Evolutionary conservation across 2,329 filamentous ascomycete genomes (phyloP).

Genomic region (Boeremia lycopersici): DNA sequence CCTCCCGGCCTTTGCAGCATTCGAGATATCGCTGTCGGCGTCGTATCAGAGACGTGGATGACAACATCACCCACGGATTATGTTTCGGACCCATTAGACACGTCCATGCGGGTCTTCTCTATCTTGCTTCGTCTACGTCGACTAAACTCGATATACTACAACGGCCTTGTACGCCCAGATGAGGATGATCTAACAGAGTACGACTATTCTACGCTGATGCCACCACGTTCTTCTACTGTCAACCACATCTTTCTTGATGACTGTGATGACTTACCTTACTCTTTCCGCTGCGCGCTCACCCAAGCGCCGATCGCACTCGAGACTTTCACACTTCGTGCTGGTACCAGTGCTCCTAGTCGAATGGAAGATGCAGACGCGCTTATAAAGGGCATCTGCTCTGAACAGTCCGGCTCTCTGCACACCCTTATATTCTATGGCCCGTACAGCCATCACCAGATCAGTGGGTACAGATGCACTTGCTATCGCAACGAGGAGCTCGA

Average conservation of each 20-base stretch:
- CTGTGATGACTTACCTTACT: neutral
- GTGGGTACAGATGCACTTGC: slow-evolving; percentile 6
- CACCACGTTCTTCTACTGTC: slow-evolving; percentile 1
- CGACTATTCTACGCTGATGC: neutral
- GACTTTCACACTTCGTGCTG: slow-evolving; percentile 14
- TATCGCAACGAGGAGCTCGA: slow-evolving; percentile 11
- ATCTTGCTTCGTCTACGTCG: slow-evolving; percentile 12
- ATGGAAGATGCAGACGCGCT: slow-evolving; percentile 4
- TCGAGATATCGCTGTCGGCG: slow-evolving; percentile 7
- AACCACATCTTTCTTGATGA: slow-evolving; percentile 21
- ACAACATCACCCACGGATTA: neutral
- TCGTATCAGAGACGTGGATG: slow-evolving; percentile 17
- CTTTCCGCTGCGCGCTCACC: neutral
- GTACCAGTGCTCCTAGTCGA: neutral
- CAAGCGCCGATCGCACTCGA: slow-evolving; percentile 4
- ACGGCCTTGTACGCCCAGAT: neutral
- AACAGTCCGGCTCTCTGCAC: slow-evolving; percentile 1
- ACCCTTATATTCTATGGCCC: slow-evolving; percentile 20
- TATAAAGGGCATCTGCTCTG: neutral
- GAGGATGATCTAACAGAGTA: slow-evolving; percentile 2
- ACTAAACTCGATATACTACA: slow-evolving; percentile 18
- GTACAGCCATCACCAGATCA: neutral
- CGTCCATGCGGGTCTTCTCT: neutral
- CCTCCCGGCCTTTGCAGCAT: slow-evolving; percentile 6
- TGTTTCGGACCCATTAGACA: neutral